A percentile compares a stretch with the other conserved stretches of the same genome.
Evolutionary conservation across 2,329 filamentous ascomycete species (phyloP).

Genomic region (Cercospora citrullina): DNA sequence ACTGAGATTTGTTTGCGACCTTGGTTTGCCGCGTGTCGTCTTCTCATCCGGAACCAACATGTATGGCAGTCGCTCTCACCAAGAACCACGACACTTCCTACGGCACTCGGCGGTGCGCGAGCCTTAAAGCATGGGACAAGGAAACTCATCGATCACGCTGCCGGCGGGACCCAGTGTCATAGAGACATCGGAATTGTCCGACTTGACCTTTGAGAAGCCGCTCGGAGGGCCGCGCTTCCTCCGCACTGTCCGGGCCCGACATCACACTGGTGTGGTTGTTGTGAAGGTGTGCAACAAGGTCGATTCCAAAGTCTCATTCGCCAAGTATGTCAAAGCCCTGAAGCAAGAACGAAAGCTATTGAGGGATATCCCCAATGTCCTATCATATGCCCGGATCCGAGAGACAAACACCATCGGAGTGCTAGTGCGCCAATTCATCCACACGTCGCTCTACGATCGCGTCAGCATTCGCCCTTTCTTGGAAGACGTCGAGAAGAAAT

Average conservation of each 20-base stretch:
- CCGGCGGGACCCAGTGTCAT: constrained; percentile 91
- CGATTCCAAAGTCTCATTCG: constrained; percentile 76
- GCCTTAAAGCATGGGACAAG: constrained; percentile 75
- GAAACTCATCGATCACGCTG: constrained; percentile 82
- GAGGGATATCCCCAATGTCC: constrained; percentile 81
- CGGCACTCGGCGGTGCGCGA: constrained; percentile 5
- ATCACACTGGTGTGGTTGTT: constrained; percentile 86
- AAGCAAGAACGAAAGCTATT: constrained; percentile 80
- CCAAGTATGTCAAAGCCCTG: constrained; percentile 74
- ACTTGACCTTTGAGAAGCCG: constrained; percentile 87
- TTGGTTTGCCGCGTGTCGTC: not conserved
- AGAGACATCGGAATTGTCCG: constrained; percentile 86
- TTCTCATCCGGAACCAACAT: not conserved
- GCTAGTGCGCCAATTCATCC: constrained; percentile 89
- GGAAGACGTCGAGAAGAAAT: constrained; percentile 98
- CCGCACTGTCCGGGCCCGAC: constrained; percentile 89
- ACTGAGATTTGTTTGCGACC: not conserved
- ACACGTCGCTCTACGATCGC: constrained; percentile 95
- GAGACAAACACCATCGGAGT: constrained; percentile 92
- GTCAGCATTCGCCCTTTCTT: constrained; percentile 94
- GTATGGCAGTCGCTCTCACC: not conserved
- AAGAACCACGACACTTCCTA: not conserved
- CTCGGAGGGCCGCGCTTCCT: constrained; percentile 92
- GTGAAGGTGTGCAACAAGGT: constrained; percentile 90
- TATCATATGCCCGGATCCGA: constrained; percentile 85